Base-by-base conservation (phyloP, 1,284 basidiomycete genomes). In the Microbotryum saponariae region DNA sequence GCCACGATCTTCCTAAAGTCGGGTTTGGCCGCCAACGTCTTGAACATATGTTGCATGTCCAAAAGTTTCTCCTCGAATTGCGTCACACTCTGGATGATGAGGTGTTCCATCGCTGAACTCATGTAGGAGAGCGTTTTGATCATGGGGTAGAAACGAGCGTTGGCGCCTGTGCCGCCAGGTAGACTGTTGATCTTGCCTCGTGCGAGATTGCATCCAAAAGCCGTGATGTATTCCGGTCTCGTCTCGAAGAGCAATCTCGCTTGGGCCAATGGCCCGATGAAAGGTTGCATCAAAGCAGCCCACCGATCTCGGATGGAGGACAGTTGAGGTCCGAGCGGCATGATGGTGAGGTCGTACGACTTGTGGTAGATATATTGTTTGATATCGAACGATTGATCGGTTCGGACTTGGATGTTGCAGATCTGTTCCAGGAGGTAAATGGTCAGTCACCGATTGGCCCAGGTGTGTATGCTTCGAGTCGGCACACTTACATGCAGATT, bases 321-420 rank as follows among this genome's bases (percentile, higher is more conserved):
- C 49, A 71, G 62, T 57, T 67, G 59, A 69, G 69, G 37, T 58
- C 70, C 54, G 51, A 74, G 63, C 14, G 70, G 65, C 10, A 74
- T 62, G 27, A 65, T 64, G 48, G 56, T 51, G 33, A 71, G 67
- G 51, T 72, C 68, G 62, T 72, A 67, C 31, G 70, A 66, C 81
- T 98, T 99, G 68, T 88, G 84, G 74, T 93, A 87, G 70, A 94
- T 83, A 74, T 97, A 98, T 51, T 82, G 82, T 64, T 83, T 82
- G 46, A 98, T 81, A 75, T 98, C 96, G 47, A 93, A 77, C 67
- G 91, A 92, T 60, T 87, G 82, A 72, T 97, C 96, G 71, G 94
- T 86, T 58, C 96, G 82, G 64, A 97, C 91, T 74, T 98, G 94
- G 66, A 99, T 94, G 59, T 86, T 84, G 70, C 91, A 91, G 68